Percentiles rank a stretch among this genome's conserved stretches.
phyloP scores from a whole-genome alignment of 2,329 filamentous ascomycete genomes.

The Clonostachys solani region DNA sequence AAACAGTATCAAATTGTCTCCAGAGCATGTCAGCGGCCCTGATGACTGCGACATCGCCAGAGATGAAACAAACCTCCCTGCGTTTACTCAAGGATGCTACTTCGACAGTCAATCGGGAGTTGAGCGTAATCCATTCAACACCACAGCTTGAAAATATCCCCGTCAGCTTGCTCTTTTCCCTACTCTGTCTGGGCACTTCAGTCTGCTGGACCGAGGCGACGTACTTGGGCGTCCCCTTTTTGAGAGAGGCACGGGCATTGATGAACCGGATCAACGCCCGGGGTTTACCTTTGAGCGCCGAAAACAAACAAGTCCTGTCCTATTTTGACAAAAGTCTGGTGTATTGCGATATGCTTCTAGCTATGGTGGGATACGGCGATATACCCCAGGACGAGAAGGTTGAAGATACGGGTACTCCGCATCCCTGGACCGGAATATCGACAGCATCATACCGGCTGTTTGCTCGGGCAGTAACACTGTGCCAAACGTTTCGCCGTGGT shows the following conservation, averaged over 20 bases:
- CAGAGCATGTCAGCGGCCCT: conserved; percentile 36
- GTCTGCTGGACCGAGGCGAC: conserved; percentile 32
- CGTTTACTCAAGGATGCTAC: conserved; percentile 25
- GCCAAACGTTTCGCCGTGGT: conserved; percentile 22
- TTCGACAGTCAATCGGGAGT: conserved; percentile 24
- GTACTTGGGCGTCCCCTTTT: conserved; percentile 23
- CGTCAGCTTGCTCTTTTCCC: conserved; percentile 24
- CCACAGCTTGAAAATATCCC: conserved; percentile 16
- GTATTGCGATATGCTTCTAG: conserved; percentile 32
- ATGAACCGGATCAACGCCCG: conserved; percentile 16
- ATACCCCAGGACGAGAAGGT: neutral
- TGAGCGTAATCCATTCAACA: conserved; percentile 12
- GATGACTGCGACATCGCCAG: conserved; percentile 24
- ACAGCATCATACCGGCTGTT: conserved; percentile 22
- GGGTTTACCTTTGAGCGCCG: conserved; percentile 3
- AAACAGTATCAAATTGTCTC: conserved; percentile 27
- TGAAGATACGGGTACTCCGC: conserved; percentile 8
- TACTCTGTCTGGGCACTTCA: conserved; percentile 33
- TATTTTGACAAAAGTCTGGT: conserved; percentile 31
- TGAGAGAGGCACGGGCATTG: conserved; percentile 18
- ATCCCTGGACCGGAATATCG: conserved; percentile 33
- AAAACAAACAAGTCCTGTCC: conserved; percentile 17
- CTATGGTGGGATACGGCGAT: conserved; percentile 18
- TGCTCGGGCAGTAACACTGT: conserved; percentile 24
- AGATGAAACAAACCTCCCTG: conserved; percentile 25